Evolutionary conservation across 495 filamentous ascomycete species (phyloP), one percentile per base, ranked within the genome.

Genomic region (Aspergillus campestris): DNA sequence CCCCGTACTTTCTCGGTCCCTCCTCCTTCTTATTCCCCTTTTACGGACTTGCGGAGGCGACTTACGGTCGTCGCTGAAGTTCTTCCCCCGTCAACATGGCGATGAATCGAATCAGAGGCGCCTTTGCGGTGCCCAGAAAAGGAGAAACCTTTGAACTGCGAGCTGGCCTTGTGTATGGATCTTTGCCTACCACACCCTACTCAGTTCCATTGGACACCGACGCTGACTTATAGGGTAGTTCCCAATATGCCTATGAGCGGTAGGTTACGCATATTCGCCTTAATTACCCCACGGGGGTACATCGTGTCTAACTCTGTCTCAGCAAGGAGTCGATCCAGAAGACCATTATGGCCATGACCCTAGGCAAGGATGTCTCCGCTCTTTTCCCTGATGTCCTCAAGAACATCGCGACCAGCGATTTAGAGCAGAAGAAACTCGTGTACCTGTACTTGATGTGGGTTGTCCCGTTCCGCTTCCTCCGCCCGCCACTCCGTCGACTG

Each of bases 351-450:
- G 85, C 92, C 56, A 99, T 99, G 92, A 99, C 92, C 0, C 70
- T 99, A 45, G 92, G 92, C 52, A 99, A 99, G 64, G 92, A 99
- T 66, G 92, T 99, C 31, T 99, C 92, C 40, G 86, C 89, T 28
- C 73, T 99, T 31, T 99, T 99, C 65, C 92, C 92, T 12, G 92
- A 99, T 58, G 91, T 99, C 9, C 78, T 99, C 48, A 99, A 99
- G 73, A 99, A 99, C 55, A 97, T 99, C 67, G 90, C 94, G 36
- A 97, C 92, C 6, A 71, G 69, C 27, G 92, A 99, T 64, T 69
- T 99, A 46, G 92, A 97, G 62, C 92, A 99, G 74, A 99, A 99
- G 78, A 99, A 99, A 73, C 83, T 99, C 51, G 92, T 99, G 9
- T 99, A 99, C 62, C 77, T 99, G 28, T 99, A 99, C 61, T 71